These are phyloP conservation scores for Haplosporangium sp. DNA, from an alignment of 371 early-diverging fungal genomes.

Conservation along the genomic window DNA sequence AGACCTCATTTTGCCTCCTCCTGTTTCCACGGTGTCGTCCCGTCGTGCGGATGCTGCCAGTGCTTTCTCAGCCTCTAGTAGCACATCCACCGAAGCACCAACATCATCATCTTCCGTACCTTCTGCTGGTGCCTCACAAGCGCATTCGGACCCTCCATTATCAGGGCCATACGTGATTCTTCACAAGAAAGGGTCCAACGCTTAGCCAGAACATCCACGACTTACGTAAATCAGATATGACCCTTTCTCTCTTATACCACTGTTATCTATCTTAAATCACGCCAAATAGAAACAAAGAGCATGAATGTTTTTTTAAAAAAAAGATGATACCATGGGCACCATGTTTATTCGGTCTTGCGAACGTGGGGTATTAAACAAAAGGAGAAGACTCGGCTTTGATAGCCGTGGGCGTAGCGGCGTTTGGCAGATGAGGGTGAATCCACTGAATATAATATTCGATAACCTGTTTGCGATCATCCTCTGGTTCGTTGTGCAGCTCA, in stretches of 20 bases:
- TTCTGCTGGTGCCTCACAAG: neutral
- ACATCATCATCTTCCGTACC: neutral
- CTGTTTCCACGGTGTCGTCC: too few species aligned
- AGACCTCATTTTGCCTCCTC: slow-evolving; percentile 10
- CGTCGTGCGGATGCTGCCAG: slow-evolving; percentile 3
- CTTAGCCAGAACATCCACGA: neutral
- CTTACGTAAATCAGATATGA: neutral
- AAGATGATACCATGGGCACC: neutral
- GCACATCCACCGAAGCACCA: neutral
- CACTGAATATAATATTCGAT: slow-evolving; percentile 58
- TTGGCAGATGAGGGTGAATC: slow-evolving; percentile 52
- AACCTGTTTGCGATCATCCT: slow-evolving; percentile 47
- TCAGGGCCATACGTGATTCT: slow-evolving; percentile 40
- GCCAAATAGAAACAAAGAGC: neutral
- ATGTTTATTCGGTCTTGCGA: neutral
- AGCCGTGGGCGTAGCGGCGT: too few species aligned
- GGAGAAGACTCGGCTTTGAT: neutral
- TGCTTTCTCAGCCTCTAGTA: neutral
- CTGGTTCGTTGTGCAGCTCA: slow-evolving; percentile 62
- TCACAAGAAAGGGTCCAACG: slow-evolving; percentile 26
- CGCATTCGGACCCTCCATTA: slow-evolving; percentile 16
- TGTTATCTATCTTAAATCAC: neutral
- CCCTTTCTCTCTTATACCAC: neutral
- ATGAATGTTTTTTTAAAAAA: too few species aligned
- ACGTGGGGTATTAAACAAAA: neutral